Evolutionary conservation across 441 rosid species (phyloP), one percentile per base, ranked within the genome.

Genomic region (Theobroma grandiflorum): DNA sequence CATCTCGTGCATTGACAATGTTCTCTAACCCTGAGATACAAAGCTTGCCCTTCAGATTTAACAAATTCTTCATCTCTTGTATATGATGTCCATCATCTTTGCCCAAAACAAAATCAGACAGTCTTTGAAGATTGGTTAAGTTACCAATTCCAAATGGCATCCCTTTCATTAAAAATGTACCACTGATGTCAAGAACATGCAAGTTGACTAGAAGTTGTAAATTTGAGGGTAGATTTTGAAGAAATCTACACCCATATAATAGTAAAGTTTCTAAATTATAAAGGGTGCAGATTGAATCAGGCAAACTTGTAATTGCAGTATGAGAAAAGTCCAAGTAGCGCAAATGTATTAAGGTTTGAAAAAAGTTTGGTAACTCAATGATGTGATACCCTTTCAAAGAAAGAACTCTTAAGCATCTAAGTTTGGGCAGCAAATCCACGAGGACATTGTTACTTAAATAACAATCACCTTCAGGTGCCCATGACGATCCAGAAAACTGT

Each of bases 61-160:
- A 38, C 62, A 77, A 61, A 62, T 63, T 20, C 62, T 31, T 62
- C 74, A 82, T 62, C 78, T 52, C 16, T 65, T 10, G 72, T 2
- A 59, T 26, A 40, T 12, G 33, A 49, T 31, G 16, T 12, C 74
- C 66, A 66, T 33, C 42, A 33, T 43, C 70, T 22, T 45, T 61
- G 0, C 78, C 78, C n/a, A 82, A 49, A 5, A 77, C 42, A 55
- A 82, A 82, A 9, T 31, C 7, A 26, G 78, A 62, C 18, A 75
- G 59, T 8, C 47, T 59, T 31, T 8, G 9, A 45, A 75, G 78
- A 5, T 31, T 40, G 26, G 20, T 61, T 55, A 75, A 61, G 12
- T 75, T 61, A 20, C 53, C 38, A 4, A 75, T 3, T 9, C 67
- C 18, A 1, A 26, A 15, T 12, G 78, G 78, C 78, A 75, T 59